A percentile compares a stretch with the other conserved stretches of the same genome.
Conservation (phyloP, 768 basidiomycete genomes). For the Podaxis sp. region DNA sequence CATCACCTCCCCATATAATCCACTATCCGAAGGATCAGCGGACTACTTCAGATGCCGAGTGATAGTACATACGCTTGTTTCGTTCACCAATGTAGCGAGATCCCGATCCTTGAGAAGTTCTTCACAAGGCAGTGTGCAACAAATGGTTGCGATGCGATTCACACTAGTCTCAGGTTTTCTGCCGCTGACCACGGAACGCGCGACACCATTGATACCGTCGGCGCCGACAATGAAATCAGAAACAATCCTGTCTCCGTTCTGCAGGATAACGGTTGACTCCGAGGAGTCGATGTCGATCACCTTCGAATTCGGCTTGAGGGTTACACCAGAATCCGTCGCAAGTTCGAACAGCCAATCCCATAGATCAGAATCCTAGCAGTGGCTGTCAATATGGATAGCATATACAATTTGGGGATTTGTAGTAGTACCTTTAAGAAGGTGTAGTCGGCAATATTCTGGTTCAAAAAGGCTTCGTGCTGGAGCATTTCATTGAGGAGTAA, state of each 20-base stretch:
- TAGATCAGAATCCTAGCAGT: constrained; percentile 46
- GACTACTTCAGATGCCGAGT: background rate
- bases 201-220: constrained; percentile 45
- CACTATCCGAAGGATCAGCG: constrained; percentile 20
- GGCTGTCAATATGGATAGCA: background rate
- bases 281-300: constrained; percentile 28
- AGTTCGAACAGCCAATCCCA: constrained; percentile 41
- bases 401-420: background rate
- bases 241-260: constrained; percentile 35
- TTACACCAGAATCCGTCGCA: constrained; percentile 43
- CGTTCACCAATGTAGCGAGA: constrained; percentile 22
- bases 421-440: constrained; percentile 35
- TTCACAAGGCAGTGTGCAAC: constrained; percentile 27
- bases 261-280: constrained; percentile 30
- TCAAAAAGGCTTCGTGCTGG: constrained; percentile 15
- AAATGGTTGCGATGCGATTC: constrained; percentile 12
- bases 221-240: constrained; percentile 59
- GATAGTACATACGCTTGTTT: constrained; percentile 24
- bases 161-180: constrained; percentile 3
- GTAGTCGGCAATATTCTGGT: constrained; percentile 33
- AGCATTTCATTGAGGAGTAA: background rate
- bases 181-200: constrained; percentile 30
- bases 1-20: constrained; percentile 30
- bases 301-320: constrained; percentile 35
- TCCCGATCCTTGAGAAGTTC: constrained; percentile 28